phyloP scores from a whole-genome alignment of 1,284 basidiomycete species.

The Marasmius oreades region DNA sequence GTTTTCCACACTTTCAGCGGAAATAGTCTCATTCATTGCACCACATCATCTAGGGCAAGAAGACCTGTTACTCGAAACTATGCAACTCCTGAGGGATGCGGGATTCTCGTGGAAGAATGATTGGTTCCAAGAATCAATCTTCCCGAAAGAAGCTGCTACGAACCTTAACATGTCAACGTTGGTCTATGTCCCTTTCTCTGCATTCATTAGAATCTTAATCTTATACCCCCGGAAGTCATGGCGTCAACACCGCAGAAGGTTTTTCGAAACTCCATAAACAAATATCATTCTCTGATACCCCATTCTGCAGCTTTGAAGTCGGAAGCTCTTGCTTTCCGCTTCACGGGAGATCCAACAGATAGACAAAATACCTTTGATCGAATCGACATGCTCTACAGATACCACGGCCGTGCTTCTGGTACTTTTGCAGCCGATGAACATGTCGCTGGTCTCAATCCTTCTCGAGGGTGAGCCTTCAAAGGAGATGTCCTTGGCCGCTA shows the following conservation, averaged over 20 bases:
- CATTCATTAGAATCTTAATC: not conserved
- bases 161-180: constrained; percentile 29
- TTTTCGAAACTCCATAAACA: not conserved
- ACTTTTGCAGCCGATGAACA: constrained; percentile 39
- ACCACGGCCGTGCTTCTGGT: constrained; percentile 35
- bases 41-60: constrained; percentile 25
- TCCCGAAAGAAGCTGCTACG: constrained; percentile 30
- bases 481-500: not conserved
- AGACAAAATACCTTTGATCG: constrained; percentile 34
- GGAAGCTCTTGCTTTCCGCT: constrained; percentile 36
- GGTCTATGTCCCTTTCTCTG: not conserved
- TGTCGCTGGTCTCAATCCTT: constrained; percentile 34
- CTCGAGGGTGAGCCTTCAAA: constrained; percentile 28
- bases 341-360: constrained; percentile 34
- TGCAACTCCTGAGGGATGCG: constrained; percentile 32
- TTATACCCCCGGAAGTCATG: constrained; percentile 24
- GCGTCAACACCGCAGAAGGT: constrained; percentile 39
- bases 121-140: constrained; percentile 33
- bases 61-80: constrained; percentile 32
- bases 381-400: constrained; percentile 33
- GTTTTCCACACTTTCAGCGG: not conserved
- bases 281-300: not conserved
- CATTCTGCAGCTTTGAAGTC: constrained; percentile 32
- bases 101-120: constrained; percentile 39
- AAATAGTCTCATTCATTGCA: not conserved